Conservation (phyloP, 108 stramenopile genomes). For the Nitzschia inconspicua region DNA sequence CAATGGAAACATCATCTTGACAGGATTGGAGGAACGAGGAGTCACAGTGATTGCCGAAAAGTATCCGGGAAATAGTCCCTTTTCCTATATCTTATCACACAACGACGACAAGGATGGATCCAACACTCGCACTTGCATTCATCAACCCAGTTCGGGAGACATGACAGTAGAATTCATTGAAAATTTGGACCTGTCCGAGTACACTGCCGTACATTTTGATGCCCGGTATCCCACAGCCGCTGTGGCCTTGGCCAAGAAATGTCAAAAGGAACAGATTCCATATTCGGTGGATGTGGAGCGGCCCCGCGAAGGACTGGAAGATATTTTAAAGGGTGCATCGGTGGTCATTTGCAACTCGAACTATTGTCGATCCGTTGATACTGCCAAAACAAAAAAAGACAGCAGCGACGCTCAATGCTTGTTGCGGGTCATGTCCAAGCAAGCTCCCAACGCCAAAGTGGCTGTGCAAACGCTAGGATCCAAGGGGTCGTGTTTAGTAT, state of each 20-base stretch:
- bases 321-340: slow-evolving; percentile 8
- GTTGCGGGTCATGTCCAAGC: neutral
- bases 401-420: neutral
- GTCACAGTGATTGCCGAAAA: slow-evolving; percentile 8
- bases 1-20: slow-evolving; percentile 13
- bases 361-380: slow-evolving; percentile 2
- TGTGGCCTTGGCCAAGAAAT: slow-evolving; percentile 8
- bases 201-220: slow-evolving; percentile 25
- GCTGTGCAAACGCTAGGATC: slow-evolving; percentile 11
- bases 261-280: slow-evolving; percentile 9
- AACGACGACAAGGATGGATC: neutral
- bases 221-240: slow-evolving; percentile 19
- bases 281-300: slow-evolving; percentile 33
- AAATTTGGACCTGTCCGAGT: neutral
- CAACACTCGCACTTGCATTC: slow-evolving; percentile 19
- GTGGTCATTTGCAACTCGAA: slow-evolving; percentile 28
- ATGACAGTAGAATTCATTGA: slow-evolving; percentile 17
- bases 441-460: slow-evolving; percentile 17
- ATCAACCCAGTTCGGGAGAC: slow-evolving; percentile 22
- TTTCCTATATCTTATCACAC: slow-evolving; percentile 23
- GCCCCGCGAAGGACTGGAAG: slow-evolving; percentile 19
- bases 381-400: neutral
- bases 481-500: slow-evolving; percentile 13
- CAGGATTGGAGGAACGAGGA: neutral
- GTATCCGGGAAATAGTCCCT: slow-evolving; percentile 13